phyloP scores from a whole-genome alignment of 2,329 filamentous ascomycete species.

The Calonectria pseudoturangicola region DNA sequence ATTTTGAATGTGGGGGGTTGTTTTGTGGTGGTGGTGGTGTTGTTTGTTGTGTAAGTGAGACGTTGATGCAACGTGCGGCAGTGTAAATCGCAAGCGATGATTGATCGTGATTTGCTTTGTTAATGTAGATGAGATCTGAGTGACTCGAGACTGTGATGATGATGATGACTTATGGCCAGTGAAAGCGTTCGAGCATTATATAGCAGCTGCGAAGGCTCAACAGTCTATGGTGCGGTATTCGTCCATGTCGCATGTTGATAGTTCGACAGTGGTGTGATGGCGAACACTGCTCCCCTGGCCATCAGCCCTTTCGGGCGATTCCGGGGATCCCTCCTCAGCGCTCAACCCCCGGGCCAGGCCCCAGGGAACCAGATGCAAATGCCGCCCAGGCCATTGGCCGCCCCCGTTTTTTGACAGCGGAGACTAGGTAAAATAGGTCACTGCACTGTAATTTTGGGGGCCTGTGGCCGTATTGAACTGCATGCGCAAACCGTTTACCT shows the following conservation, averaged over 20 bases:
- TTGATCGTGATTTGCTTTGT: constrained; percentile 32
- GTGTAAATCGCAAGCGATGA: constrained; percentile 32
- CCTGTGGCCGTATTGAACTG: constrained; percentile 10
- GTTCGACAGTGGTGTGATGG: constrained; percentile 53
- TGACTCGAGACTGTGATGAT: constrained; percentile 39
- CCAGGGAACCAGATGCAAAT: constrained; percentile 22
- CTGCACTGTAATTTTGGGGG: not conserved
- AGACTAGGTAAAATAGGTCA: not conserved
- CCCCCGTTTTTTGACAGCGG: constrained; percentile 10
- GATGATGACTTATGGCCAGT: constrained; percentile 38
- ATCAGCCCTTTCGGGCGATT: constrained; percentile 42
- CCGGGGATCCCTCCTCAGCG: constrained; percentile 34
- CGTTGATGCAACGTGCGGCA: constrained; percentile 29
- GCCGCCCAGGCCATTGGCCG: constrained; percentile 14
- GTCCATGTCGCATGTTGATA: constrained; percentile 47
- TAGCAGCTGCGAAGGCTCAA: constrained; percentile 28
- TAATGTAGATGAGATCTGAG: constrained; percentile 37
- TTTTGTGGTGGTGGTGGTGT: constrained; percentile 38
- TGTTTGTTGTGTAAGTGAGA: constrained; percentile 41
- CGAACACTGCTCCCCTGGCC: constrained; percentile 38
- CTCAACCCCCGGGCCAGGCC: not conserved
- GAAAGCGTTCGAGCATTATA: constrained; percentile 42
- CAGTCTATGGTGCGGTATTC: constrained; percentile 36
- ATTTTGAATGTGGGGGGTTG: constrained; percentile 42
- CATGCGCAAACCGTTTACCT: constrained; percentile 15